Conservation (phyloP, 2,329 filamentous ascomycete genomes). For the Aspergillus pseudotamarii region DNA sequence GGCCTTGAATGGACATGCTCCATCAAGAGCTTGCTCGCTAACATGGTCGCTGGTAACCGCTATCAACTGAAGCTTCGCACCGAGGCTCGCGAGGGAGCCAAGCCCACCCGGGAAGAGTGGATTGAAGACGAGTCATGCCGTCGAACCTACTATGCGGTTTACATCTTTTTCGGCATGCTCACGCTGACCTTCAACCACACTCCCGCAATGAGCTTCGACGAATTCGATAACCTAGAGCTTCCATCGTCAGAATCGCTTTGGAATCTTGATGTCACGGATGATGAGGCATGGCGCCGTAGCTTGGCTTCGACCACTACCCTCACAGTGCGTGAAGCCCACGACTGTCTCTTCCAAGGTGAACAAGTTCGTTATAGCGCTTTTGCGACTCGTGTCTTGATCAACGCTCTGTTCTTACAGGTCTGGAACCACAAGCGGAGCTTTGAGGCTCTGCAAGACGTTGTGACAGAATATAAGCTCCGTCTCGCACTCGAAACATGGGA, state of each 20-base stretch:
- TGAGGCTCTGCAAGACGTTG: slow-evolving; percentile 95
- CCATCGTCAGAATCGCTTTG: slow-evolving; percentile 93
- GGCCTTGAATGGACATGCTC: slow-evolving; percentile 98
- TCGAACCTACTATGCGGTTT: slow-evolving; percentile 96
- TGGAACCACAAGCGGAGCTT: slow-evolving; percentile 99
- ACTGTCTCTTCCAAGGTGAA: slow-evolving; percentile 93
- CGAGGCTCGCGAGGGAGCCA: slow-evolving; percentile 76
- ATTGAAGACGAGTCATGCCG: slow-evolving; percentile 95
- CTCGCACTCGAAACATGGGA: slow-evolving; percentile 98
- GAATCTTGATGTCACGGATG: slow-evolving; percentile 81
- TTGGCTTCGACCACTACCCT: slow-evolving; percentile 71
- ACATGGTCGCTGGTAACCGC: slow-evolving; percentile 97
- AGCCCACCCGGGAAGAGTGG: slow-evolving; percentile 85
- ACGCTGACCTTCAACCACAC: slow-evolving; percentile 98
- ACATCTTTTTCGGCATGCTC: slow-evolving; percentile 96
- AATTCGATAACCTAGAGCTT: slow-evolving; percentile 89
- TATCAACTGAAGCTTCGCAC: slow-evolving; percentile 94
- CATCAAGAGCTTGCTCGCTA: slow-evolving; percentile 95
- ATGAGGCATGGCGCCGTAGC: slow-evolving; percentile 80
- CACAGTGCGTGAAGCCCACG: slow-evolving; percentile 91
- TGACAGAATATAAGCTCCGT: slow-evolving; percentile 96
- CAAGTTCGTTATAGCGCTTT: slow-evolving; percentile 91
- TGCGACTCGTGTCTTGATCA: slow-evolving; percentile 97
- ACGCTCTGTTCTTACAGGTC: slow-evolving; percentile 94
- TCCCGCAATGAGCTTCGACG: slow-evolving; percentile 96